Conservation (phyloP, 345 rosid genomes). For the Litchi chinensis region DNA sequence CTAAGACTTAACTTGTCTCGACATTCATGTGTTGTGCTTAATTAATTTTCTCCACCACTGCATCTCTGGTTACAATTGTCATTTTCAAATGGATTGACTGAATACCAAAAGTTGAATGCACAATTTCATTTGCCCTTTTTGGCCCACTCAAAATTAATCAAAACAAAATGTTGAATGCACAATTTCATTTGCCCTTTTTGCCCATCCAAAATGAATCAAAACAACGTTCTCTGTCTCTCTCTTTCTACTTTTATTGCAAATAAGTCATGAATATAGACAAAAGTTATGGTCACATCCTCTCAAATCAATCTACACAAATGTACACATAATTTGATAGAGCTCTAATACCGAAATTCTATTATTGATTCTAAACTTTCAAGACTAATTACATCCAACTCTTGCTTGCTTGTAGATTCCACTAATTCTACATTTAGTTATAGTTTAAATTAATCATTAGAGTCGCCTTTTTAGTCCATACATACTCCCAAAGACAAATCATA, state of each 20-base stretch:
- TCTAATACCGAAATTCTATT: no score
- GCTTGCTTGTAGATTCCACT: background rate
- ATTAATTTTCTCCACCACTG: background rate
- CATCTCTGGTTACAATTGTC: conserved; percentile 15
- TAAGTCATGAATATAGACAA: background rate
- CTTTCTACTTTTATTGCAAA: background rate
- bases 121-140: background rate
- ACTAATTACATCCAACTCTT: no score
- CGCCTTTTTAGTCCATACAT: background rate
- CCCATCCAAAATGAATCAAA: background rate
- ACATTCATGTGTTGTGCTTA: background rate
- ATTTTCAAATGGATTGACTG: conserved; percentile 5
- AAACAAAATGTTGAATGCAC: no score
- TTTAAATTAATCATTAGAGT: background rate
- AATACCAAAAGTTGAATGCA: background rate
- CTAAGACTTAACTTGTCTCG: background rate
- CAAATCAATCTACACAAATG: conserved; percentile 5
- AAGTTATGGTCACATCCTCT: background rate
- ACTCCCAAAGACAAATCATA: background rate
- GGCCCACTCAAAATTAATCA: background rate
- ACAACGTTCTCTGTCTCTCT: background rate
- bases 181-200: background rate
- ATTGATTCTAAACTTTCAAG: no score
- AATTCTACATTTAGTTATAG: background rate
- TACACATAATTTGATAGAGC: no score